Percentiles rank a stretch among this genome's conserved stretches.
Evolutionary conservation across 768 basidiomycete species (phyloP).

Genomic region (Rubroboletus satanas): DNA sequence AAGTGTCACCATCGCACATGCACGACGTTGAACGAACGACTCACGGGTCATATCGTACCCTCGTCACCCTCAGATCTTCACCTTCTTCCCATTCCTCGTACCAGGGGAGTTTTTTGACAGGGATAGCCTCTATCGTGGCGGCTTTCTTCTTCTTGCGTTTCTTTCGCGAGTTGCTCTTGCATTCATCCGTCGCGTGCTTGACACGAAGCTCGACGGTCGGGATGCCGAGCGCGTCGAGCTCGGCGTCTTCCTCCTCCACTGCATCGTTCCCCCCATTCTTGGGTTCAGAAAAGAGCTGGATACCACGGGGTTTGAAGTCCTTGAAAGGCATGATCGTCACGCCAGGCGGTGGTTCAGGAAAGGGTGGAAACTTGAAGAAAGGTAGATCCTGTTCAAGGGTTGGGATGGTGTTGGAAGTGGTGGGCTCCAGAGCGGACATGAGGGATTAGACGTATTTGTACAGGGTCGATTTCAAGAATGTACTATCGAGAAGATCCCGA

Average conservation of each 20-base stretch:
- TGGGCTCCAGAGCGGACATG: conserved; percentile 22
- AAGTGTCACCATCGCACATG: not conserved
- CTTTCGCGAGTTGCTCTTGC: conserved; percentile 54
- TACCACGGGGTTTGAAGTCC: conserved; percentile 54
- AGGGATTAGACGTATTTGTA: conserved; percentile 6
- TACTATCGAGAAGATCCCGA: conserved; percentile 9
- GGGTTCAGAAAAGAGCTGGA: conserved; percentile 46
- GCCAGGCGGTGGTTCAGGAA: conserved; percentile 43
- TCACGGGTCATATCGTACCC: conserved; percentile 48
- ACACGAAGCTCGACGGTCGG: conserved; percentile 55
- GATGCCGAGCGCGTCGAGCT: conserved; percentile 64
- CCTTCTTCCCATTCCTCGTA: conserved; percentile 69
- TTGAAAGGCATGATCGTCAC: conserved; percentile 53
- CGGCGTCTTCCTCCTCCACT: conserved; percentile 41
- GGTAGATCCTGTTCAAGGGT: conserved; percentile 12
- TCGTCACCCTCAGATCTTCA: conserved; percentile 45
- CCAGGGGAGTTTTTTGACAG: conserved; percentile 43
- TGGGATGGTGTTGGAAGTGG: conserved; percentile 9
- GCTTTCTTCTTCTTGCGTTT: conserved; percentile 42
- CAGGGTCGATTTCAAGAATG: conserved; percentile 11
- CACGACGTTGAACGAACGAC: conserved; percentile 13
- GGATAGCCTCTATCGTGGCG: conserved; percentile 13
- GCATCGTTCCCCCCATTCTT: conserved; percentile 30
- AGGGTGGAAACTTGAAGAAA: conserved; percentile 43
- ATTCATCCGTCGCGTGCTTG: conserved; percentile 52